phyloP scores from a whole-genome alignment of 2,329 filamentous ascomycete species.

The Simplicillium sp. region DNA sequence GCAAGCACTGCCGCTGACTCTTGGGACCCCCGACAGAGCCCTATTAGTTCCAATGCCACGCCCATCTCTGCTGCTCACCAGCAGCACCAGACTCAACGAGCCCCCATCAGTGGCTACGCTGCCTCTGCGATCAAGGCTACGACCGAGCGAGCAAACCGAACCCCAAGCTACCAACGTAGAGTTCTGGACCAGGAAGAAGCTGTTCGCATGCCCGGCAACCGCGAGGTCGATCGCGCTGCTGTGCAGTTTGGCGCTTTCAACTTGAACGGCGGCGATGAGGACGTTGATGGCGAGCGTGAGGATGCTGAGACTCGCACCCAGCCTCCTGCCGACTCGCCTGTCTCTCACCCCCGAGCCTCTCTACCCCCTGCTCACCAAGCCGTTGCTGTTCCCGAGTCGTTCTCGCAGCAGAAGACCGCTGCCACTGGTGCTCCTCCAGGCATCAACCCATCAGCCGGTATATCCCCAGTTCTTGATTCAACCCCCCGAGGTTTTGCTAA shows the following conservation, averaged over 20 bases:
- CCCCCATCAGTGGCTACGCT: constrained; percentile 61
- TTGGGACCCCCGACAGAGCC: constrained; percentile 58
- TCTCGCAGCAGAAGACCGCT: constrained; percentile 47
- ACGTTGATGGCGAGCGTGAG: constrained; percentile 90
- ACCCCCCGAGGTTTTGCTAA: too few relatives aligned
- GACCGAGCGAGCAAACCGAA: constrained; percentile 51
- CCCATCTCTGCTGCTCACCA: constrained; percentile 56
- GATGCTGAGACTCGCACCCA: constrained; percentile 91
- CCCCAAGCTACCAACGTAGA: constrained; percentile 74
- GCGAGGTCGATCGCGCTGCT: constrained; percentile 83
- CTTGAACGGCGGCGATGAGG: constrained; percentile 72
- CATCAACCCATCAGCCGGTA: constrained; percentile 12
- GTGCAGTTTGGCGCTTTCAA: constrained; percentile 97
- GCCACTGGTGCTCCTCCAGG: constrained; percentile 31
- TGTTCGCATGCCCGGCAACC: constrained; percentile 96
- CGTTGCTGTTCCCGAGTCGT: constrained; percentile 43
- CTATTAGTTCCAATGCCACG: constrained; percentile 52
- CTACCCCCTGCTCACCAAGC: constrained; percentile 63
- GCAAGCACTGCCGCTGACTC: constrained; percentile 86
- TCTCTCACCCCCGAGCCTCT: constrained; percentile 74
- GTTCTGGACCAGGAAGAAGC: constrained; percentile 93
- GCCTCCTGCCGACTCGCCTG: constrained; percentile 85
- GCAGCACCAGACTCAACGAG: constrained; percentile 45
- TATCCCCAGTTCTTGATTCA: constrained; percentile 6
- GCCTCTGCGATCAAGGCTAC: constrained; percentile 77